Conservation (phyloP, 345 rosid genomes). For the Salix viminalis region DNA sequence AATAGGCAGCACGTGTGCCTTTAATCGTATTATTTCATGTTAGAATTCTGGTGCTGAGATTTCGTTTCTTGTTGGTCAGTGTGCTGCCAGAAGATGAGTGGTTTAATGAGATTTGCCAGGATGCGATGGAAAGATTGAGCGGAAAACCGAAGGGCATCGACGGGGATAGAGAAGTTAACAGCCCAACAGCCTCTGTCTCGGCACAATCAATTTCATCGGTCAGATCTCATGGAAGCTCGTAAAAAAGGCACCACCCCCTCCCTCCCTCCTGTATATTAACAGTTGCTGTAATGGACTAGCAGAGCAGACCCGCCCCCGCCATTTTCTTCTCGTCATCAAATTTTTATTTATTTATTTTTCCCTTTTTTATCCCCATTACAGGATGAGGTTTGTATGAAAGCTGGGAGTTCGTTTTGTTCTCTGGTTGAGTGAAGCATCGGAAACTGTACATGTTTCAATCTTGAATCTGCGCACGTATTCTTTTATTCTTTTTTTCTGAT, state of each 20-base stretch:
- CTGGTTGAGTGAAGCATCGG: background rate
- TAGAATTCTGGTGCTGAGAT: background rate
- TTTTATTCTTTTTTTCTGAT: too few species aligned
- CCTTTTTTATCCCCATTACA: background rate
- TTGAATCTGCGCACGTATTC: background rate
- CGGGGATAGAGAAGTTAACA: constrained; percentile 68
- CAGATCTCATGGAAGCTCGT: constrained; percentile 85
- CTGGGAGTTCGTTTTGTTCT: background rate
- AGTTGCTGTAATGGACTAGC: constrained; percentile 6
- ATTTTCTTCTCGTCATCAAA: background rate
- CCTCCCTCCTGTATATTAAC: constrained; percentile 34
- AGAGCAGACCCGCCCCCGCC: constrained; percentile 5
- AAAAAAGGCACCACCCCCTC: background rate
- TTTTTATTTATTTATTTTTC: background rate
- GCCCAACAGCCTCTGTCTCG: constrained; percentile 97
- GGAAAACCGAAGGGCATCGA: constrained; percentile 73
- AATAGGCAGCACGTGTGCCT: background rate
- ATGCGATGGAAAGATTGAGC: constrained; percentile 76
- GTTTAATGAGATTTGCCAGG: constrained; percentile 81
- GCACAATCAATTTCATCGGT: constrained; percentile 94
- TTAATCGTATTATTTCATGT: background rate
- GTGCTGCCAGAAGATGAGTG: constrained; percentile 86
- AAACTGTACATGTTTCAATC: constrained; percentile 31
- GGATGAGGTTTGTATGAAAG: constrained; percentile 15
- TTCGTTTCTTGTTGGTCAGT: constrained; percentile 34